Percentiles rank a stretch among this genome's conserved stretches.
phyloP scores from a whole-genome alignment of 345 rosid genomes.

The Citrus inodora region DNA sequence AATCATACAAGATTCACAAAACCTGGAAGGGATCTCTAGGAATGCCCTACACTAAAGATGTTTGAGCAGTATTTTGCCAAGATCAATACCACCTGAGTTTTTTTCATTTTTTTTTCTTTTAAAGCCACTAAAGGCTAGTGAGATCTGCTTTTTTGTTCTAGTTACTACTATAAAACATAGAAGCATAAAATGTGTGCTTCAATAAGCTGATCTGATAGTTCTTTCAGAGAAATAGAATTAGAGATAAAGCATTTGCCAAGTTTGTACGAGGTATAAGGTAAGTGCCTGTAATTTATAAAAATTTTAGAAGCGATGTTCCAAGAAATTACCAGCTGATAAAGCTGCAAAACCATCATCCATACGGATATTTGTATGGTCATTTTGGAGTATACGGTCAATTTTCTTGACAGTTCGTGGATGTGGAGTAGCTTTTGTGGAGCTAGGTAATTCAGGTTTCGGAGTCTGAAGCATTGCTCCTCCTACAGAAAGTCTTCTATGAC shows the following conservation, averaged over 20 bases:
- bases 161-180: too few relatives aligned
- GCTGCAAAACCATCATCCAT: conserved; percentile 44
- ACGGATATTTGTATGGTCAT: conserved; percentile 30
- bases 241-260: not conserved
- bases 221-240: not conserved
- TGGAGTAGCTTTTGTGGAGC: conserved; percentile 38
- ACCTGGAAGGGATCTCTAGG: not conserved
- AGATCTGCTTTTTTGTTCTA: too few relatives aligned
- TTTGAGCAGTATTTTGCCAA: not conserved
- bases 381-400: conserved; percentile 40
- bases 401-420: conserved; percentile 51
- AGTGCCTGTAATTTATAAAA: not conserved
- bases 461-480: conserved; percentile 72
- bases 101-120: not conserved
- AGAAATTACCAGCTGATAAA: conserved; percentile 55
- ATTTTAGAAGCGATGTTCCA: not conserved
- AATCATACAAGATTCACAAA: not conserved
- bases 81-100: not conserved
- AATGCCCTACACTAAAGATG: not conserved
- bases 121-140: too few relatives aligned
- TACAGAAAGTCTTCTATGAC: conserved; percentile 65
- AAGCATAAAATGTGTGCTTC: not conserved
- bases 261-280: not conserved
- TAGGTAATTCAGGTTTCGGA: conserved; percentile 55
- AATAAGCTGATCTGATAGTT: not conserved